A percentile compares a stretch with the other conserved stretches of the same genome.
Conservation (phyloP, 2,329 filamentous ascomycete genomes). For the Chaetomiaceae sp. region DNA sequence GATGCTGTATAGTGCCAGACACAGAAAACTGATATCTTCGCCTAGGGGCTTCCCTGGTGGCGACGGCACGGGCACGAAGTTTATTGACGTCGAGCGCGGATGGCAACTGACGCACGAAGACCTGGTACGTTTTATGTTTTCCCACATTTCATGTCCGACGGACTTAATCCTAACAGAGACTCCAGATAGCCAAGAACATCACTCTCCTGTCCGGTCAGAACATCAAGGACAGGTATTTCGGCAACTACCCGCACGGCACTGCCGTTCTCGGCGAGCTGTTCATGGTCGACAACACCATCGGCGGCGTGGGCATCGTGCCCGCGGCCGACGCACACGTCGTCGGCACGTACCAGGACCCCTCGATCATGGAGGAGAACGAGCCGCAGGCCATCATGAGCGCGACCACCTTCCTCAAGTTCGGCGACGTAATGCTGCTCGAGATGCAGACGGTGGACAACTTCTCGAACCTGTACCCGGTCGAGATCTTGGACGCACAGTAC, state of each 20-base stretch:
- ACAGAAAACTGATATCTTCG: no score
- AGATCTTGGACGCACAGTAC: slow-evolving; percentile 13
- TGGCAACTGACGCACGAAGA: slow-evolving; percentile 19
- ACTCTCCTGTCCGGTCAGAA: slow-evolving; percentile 13
- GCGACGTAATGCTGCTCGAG: slow-evolving; percentile 18
- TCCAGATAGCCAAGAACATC: slow-evolving; percentile 6
- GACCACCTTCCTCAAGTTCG: slow-evolving; percentile 4
- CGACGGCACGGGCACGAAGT: slow-evolving; percentile 10
- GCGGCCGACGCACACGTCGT: slow-evolving; percentile 8
- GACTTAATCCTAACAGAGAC: not conserved
- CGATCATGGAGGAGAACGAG: slow-evolving; percentile 3
- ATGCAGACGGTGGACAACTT: slow-evolving; percentile 13
- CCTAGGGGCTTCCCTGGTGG: slow-evolving; percentile 13
- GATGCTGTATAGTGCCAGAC: no score
- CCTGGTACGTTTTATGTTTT: slow-evolving; percentile 6
- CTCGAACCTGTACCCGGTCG: slow-evolving; percentile 12
- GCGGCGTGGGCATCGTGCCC: slow-evolving; percentile 13
- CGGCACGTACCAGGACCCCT: slow-evolving; percentile 6
- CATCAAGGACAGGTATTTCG: no score
- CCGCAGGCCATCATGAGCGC: slow-evolving; percentile 16
- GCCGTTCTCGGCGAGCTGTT: slow-evolving; percentile 13
- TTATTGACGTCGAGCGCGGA: slow-evolving; percentile 18
- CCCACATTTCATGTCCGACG: no score
- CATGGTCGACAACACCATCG: slow-evolving; percentile 14
- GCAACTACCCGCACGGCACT: slow-evolving; percentile 8